These are phyloP conservation scores for Saccharomyces paradoxus DNA, from an alignment of 805 yeast genomes.

Conservation along the genomic window DNA sequence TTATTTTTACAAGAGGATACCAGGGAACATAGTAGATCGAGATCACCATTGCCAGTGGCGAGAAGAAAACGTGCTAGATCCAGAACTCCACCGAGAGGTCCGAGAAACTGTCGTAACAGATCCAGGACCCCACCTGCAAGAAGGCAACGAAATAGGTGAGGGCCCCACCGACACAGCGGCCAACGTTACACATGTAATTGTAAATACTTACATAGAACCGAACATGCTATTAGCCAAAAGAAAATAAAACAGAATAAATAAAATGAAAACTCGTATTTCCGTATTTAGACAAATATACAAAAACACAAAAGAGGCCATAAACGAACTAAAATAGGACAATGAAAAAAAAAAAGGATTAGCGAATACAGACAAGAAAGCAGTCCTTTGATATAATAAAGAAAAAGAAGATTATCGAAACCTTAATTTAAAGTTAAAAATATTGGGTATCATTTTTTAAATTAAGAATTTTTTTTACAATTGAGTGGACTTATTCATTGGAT, in stretches of 20 bases:
- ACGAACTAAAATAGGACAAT: not conserved
- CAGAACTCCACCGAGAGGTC: constrained; percentile 9
- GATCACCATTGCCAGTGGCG: not conserved
- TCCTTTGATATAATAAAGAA: not conserved
- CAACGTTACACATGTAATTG: not conserved
- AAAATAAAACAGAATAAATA: no score
- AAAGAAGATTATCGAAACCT: not conserved
- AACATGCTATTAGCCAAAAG: not conserved
- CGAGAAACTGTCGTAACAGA: constrained; percentile 8
- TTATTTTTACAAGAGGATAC: not conserved
- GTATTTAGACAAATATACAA: constrained; percentile 13
- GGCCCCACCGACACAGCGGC: constrained; percentile 6
- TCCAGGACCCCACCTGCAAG: constrained; percentile 22
- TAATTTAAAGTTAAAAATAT: constrained; percentile 3
- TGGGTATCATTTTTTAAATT: not conserved
- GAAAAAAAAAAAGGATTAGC: not conserved
- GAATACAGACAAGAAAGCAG: not conserved
- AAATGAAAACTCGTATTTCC: constrained; percentile 7
- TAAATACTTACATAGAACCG: not conserved
- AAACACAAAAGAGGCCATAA: not conserved
- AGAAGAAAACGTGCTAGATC: constrained; percentile 4
- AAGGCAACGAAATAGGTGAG: constrained; percentile 7
- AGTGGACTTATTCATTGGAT: constrained; percentile 10
- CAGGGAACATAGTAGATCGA: not conserved
- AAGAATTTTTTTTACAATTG: not conserved